phyloP scores from a whole-genome alignment of 495 filamentous ascomycete species.

The Pseudomonodictys pantanalensis region DNA sequence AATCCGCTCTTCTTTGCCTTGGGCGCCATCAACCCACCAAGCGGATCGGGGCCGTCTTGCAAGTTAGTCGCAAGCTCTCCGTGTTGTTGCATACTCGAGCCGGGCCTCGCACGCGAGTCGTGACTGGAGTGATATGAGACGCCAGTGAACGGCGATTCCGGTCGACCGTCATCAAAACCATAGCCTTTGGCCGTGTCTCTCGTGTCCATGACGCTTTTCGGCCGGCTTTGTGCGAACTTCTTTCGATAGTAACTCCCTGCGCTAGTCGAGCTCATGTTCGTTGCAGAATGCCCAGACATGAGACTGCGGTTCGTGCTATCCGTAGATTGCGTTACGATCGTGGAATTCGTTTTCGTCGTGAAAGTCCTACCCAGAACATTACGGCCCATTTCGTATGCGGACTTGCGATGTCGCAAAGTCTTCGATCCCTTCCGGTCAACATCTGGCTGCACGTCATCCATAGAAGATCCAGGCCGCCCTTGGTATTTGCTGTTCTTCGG shows the following conservation, averaged over 20 bases:
- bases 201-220: conserved; percentile 53
- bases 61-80: conserved; percentile 42
- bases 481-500: conserved; percentile 41
- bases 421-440: conserved; percentile 19
- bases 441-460: conserved; percentile 39
- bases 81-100: conserved; percentile 45
- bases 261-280: conserved; percentile 89
- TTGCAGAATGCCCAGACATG: conserved; percentile 90
- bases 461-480: conserved; percentile 55
- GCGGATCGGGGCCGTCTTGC: conserved; percentile 52
- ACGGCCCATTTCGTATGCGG: conserved; percentile 75
- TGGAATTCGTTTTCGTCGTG: conserved; percentile 83
- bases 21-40: conserved; percentile 81
- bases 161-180: conserved; percentile 47
- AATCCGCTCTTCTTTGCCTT: conserved; percentile 92
- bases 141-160: conserved; percentile 55
- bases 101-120: conserved; percentile 53
- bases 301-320: conserved; percentile 75
- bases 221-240: conserved; percentile 48
- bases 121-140: conserved; percentile 84
- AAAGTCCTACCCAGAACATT: conserved; percentile 69
- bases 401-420: conserved; percentile 62
- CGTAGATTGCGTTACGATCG: conserved; percentile 69
- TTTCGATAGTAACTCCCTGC: conserved; percentile 85
- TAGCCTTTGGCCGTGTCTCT: conserved; percentile 23